phyloP scores from a whole-genome alignment of 441 rosid species.

The Macaranga tanarius region DNA sequence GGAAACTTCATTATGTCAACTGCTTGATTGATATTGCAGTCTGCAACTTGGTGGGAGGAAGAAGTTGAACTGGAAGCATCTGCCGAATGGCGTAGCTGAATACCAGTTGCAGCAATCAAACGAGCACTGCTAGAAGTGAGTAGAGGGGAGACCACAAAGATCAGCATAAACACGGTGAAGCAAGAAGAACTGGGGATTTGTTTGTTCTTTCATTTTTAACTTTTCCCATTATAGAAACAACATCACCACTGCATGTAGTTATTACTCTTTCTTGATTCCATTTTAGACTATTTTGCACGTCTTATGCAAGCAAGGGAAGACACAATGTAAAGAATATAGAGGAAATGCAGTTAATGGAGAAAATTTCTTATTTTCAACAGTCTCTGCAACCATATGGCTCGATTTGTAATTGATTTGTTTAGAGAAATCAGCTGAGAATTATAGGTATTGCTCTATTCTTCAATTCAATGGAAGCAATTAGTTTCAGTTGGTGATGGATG shows the following conservation, averaged over 20 bases:
- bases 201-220: neutral
- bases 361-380: neutral
- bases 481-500: neutral
- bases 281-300: neutral
- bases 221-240: neutral
- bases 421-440: too few relatives aligned
- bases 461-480: too few relatives aligned
- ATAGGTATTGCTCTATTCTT: too few relatives aligned
- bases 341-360: neutral
- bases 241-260: neutral
- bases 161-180: neutral
- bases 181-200: constrained; percentile 2
- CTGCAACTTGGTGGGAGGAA: constrained; percentile 97
- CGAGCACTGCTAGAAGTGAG: neutral
- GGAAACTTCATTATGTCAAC: neutral
- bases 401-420: too few relatives aligned
- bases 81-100: constrained; percentile 83
- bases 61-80: constrained; percentile 74
- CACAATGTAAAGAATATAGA: neutral
- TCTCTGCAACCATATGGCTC: neutral
- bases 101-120: neutral
- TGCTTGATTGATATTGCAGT: constrained; percentile 40
- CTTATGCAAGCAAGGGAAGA: neutral
- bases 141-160: neutral
- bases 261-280: too few relatives aligned